Base-by-base conservation (phyloP, 1,284 basidiomycete genomes). In the Tylopilus orsonianus region DNA sequence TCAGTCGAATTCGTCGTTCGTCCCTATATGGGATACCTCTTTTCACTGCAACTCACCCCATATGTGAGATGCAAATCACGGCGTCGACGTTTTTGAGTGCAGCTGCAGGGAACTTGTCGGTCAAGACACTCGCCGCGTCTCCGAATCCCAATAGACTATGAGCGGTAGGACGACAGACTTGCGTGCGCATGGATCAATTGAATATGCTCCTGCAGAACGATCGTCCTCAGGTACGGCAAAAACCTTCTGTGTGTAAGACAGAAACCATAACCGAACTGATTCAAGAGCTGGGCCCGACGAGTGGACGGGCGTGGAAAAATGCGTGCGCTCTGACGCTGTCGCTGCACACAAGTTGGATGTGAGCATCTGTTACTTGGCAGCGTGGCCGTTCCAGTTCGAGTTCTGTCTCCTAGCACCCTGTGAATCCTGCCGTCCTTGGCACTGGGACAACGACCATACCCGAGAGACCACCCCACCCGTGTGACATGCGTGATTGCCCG, bases 1-100 rank as follows among this genome's bases (percentile, higher is more conserved):
- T 26, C 90, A 90, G 53, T 38, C 36, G 50, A 18, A 26, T 35
- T 8, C 10, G 9, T 35, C 29, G 45, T 43, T 20, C 30, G 26
- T 12, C 16, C 34, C 36, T 3, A 56, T 30, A 14, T 5, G 26
- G n/a, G 4, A 8, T 5, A 5, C 10, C 26, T 22, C 4, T 6
- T n/a, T 26, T 37, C 1, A 26, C 12, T 8, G 2, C 4, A 13
- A 68, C 79, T 57, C 61, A 92, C 92, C 93, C 93, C 0, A 94
- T 97, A 69, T 99, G 90, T n/a, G 92, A 95, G 41, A 99, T 97
- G 61, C 94, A 97, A 27, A 98, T 94, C 0, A 92, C 92, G 0
- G 87, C 91, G 56, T 98, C 96, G 0, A 95, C 89, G 65, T 96
- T 95, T 54, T 86, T 82, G 58, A 99, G 72, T 1, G 87, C 88